Base-by-base conservation (phyloP, 129 eudicot species). In the Apium graveolens region DNA sequence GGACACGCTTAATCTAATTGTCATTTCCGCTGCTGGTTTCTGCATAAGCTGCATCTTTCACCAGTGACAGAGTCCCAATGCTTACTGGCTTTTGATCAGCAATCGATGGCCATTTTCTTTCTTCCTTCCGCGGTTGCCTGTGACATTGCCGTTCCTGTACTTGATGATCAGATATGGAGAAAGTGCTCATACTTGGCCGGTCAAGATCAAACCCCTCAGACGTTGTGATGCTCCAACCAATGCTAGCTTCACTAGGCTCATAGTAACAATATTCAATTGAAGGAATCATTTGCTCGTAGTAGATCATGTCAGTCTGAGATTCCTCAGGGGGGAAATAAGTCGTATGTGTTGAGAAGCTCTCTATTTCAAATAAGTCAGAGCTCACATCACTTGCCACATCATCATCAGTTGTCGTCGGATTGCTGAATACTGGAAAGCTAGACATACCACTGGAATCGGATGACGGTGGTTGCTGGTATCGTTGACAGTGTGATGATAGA, bases 211-310 rank as follows among this genome's bases (percentile, higher is more conserved):
- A 60, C 32, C 68, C 68, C 32, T 60, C 68, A n/a, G 68, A 60
- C 10, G 32, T 60, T 11, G 68, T 60, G 13, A 60, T n/a, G 68
- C 68, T 60, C 68, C 68, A 60, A 60, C 68, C 68, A 10, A 60
- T 60, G 68, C 32, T 26, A 60, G 68, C 34, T 60, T 60, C 68
- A 60, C 68, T 60, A 60, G 68, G 68, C 68, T 60, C 68, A 60
- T 60, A 60, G 27, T 60, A 60, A 11, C 68, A 60, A 60, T 60
- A 60, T 60, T 60, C 68, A n/a, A 60, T 26, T 26, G 68, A 60
- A 60, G 68, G 68, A 26, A 11, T 60, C 68, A 60, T 60, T 60
- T 60, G 68, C 68, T 60, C 68, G 32, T 60, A 60, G 14, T n/a
- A 60, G 34, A 60, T 60, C 68, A 60, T 60, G 68, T 60, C 34